Conservation (phyloP, 106 monocot genomes). For the Dendrobium officinale region DNA sequence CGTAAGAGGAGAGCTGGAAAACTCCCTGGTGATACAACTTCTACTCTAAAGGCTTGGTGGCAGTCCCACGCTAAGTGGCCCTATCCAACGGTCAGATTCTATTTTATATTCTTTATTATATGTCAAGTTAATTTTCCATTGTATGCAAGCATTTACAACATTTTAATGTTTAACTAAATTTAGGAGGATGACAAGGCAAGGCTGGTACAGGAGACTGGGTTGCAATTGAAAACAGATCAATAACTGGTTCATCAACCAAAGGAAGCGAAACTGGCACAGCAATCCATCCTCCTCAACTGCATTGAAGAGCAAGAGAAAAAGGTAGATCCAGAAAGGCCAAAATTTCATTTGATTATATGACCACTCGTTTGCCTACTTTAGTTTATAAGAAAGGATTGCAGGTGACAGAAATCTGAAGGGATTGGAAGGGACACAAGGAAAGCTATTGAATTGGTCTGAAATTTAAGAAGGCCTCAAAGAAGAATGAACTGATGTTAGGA, state of each 20-base stretch:
- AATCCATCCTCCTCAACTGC: constrained; percentile 17
- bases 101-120: background rate
- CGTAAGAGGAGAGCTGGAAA: constrained; percentile 69
- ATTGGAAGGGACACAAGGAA: background rate
- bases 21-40: constrained; percentile 62
- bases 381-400: background rate
- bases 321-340: background rate
- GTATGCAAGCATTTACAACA: background rate
- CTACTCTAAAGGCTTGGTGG: constrained; percentile 69
- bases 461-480: background rate
- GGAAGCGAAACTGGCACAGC: constrained; percentile 28
- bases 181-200: constrained; percentile 24
- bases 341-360: background rate
- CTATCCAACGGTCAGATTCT: constrained; percentile 45
- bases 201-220: constrained; percentile 20
- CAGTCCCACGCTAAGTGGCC: constrained; percentile 78
- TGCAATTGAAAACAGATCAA: constrained; percentile 21
- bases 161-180: background rate
- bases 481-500: background rate
- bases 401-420: background rate
- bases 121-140: too few species aligned
- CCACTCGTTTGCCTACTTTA: background rate
- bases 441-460: background rate
- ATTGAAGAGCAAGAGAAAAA: constrained; percentile 22
- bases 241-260: constrained; percentile 29